phyloP scores from a whole-genome alignment of 805 yeast genomes.

The Metschnikowia vanudenii region DNA sequence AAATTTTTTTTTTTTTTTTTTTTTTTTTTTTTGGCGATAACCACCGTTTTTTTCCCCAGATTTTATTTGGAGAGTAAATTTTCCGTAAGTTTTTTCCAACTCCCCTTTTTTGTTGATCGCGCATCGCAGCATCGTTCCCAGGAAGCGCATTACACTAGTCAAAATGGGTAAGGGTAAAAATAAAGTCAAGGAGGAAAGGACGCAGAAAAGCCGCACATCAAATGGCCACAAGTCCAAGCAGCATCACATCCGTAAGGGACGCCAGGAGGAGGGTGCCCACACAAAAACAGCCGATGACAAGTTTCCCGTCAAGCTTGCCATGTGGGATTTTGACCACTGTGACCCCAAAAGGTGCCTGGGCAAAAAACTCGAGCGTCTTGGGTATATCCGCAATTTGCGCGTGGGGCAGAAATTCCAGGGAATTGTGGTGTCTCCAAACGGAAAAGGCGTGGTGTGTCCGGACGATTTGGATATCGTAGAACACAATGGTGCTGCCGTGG shows the following conservation, averaged over 20 bases:
- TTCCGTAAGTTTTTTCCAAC: too few species aligned
- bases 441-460: conserved; percentile 86
- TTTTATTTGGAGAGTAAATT: too few species aligned
- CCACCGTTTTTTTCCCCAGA: not conserved
- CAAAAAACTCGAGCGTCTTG: conserved; percentile 85
- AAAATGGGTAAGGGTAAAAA: conserved; percentile 57
- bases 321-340: conserved; percentile 99
- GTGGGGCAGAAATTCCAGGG: conserved; percentile 96
- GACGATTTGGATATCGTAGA: conserved; percentile 77
- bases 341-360: conserved; percentile 98
- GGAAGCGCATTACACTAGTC: not conserved
- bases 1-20: too few species aligned
- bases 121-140: not conserved
- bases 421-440: conserved; percentile 89
- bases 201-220: conserved; percentile 39
- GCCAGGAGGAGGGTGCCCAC: conserved; percentile 32
- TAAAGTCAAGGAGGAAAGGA: conserved; percentile 38
- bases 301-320: conserved; percentile 85
- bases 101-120: not conserved
- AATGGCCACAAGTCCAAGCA: conserved; percentile 59
- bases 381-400: conserved; percentile 71
- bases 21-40: too few species aligned
- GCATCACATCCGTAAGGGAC: conserved; percentile 43
- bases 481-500: conserved; percentile 88
- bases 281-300: conserved; percentile 24